A percentile compares a stretch with the other conserved stretches of the same genome.
phyloP scores from a whole-genome alignment of 2,329 filamentous ascomycete species.

The Sclerotinia borealis region DNA sequence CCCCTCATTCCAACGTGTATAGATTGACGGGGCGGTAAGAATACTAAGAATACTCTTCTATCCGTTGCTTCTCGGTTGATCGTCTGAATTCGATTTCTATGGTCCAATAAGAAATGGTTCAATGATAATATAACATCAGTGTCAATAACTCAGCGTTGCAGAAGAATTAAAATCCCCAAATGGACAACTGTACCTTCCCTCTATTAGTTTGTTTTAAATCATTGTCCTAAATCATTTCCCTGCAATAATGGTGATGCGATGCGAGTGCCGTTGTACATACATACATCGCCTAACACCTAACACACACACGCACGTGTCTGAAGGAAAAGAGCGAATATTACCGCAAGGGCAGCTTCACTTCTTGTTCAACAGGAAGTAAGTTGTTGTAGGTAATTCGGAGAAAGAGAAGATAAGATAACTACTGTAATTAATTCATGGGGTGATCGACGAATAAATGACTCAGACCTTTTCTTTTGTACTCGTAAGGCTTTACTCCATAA shows the following conservation, averaged over 20 bases:
- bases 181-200: not conserved
- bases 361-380: no score
- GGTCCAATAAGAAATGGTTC: not conserved
- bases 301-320: not conserved
- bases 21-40: not conserved
- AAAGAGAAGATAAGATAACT: conserved; percentile 6
- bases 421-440: not conserved
- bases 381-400: conserved; percentile 2
- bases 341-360: not conserved
- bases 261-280: not conserved
- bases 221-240: not conserved
- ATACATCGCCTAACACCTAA: not conserved
- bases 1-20: not conserved
- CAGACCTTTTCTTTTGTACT: not conserved
- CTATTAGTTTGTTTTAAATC: not conserved
- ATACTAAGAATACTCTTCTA: no score
- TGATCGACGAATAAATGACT: not conserved
- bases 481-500: conserved; percentile 1
- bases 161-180: not conserved
- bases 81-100: not conserved
- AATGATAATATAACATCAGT: conserved; percentile 1
- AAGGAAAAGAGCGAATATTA: not conserved
- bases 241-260: not conserved
- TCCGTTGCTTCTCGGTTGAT: not conserved
- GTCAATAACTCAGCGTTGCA: not conserved